These are phyloP conservation scores for Suillus luteus DNA, from an alignment of 768 basidiomycete species.

Conservation along the genomic window DNA sequence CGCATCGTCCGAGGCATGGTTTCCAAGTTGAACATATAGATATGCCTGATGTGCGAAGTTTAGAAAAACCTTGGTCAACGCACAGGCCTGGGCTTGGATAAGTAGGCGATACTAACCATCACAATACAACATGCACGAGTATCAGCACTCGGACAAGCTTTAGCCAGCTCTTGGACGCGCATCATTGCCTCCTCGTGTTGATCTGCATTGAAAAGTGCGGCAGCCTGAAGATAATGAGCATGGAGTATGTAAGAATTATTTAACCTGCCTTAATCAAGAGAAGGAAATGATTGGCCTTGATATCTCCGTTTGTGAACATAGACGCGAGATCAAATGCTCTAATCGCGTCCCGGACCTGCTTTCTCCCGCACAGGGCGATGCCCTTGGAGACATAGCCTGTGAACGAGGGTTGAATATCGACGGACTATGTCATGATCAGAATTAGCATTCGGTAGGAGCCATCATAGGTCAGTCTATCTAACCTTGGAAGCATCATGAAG, in stretches of 20 bases:
- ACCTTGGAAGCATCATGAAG: slow-evolving; percentile 3
- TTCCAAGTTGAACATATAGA: background rate
- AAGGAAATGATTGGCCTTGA: background rate
- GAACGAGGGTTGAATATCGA: background rate
- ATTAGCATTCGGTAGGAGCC: background rate
- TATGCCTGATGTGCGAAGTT: background rate
- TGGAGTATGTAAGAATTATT: background rate
- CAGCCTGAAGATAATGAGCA: background rate
- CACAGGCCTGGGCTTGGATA: background rate
- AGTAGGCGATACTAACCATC: background rate
- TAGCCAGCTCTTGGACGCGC: background rate
- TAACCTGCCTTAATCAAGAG: background rate
- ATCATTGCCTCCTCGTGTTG: background rate
- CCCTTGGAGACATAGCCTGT: background rate
- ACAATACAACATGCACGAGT: background rate
- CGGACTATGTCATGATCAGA: background rate
- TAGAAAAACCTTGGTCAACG: background rate
- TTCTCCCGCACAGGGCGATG: background rate
- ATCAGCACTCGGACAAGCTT: background rate
- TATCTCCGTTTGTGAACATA: background rate
- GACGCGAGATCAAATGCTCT: background rate
- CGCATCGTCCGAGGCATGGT: background rate
- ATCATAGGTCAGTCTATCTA: background rate
- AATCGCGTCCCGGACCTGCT: background rate
- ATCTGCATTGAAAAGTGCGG: slow-evolving; percentile 2